Percentiles rank a stretch among this genome's conserved stretches.
Evolutionary conservation across 495 filamentous ascomycete species (phyloP).

Genomic region (Sordaria brevicollis): DNA sequence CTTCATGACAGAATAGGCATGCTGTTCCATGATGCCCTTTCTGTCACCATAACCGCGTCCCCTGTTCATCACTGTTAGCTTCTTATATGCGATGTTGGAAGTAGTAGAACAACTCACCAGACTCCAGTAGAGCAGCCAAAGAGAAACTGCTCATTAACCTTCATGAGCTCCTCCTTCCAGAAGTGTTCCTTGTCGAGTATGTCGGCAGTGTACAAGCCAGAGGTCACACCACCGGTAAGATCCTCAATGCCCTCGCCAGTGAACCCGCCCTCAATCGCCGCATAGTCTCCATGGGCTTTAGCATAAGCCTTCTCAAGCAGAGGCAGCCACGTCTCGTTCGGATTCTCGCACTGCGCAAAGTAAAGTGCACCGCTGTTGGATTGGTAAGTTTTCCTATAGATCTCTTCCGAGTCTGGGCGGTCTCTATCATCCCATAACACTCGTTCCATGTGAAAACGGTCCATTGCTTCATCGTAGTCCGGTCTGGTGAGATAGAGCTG

Average conservation of each 20-base stretch:
- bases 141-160: constrained; percentile 78
- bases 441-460: constrained; percentile 39
- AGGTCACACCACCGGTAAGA: constrained; percentile 83
- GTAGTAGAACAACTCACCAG: constrained; percentile 11
- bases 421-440: constrained; percentile 62
- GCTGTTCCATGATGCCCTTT: constrained; percentile 70
- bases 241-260: constrained; percentile 89
- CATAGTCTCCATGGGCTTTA: constrained; percentile 85
- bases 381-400: constrained; percentile 66
- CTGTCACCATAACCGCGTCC: constrained; percentile 49
- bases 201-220: constrained; percentile 66
- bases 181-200: constrained; percentile 82
- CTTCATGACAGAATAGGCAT: constrained; percentile 84
- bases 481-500: constrained; percentile 66
- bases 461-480: constrained; percentile 59
- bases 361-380: constrained; percentile 64
- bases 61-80: constrained; percentile 3
- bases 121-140: constrained; percentile 72
- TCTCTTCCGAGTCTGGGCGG: constrained; percentile 62
- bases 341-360: constrained; percentile 76
- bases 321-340: constrained; percentile 91
- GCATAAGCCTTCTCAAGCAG: constrained; percentile 93
- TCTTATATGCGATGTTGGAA: neutral
- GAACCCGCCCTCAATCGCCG: constrained; percentile 74
- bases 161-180: constrained; percentile 77